A percentile compares a stretch with the other conserved stretches of the same genome.
Conservation (phyloP, 2,329 filamentous ascomycete species). For the Calonectria hongkongensis region DNA sequence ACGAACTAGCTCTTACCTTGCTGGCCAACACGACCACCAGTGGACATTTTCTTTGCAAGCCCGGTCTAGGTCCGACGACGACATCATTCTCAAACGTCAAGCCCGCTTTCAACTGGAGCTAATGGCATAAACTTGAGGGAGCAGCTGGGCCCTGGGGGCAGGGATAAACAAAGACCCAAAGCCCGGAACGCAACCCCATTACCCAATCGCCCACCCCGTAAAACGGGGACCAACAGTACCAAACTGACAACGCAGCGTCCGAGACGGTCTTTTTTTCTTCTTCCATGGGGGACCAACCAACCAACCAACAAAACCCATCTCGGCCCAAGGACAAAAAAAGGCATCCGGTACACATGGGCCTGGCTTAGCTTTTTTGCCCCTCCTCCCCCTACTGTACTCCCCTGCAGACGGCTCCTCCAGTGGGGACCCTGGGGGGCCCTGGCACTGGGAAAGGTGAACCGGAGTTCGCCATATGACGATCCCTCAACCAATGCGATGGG, state of each 20-base stretch:
- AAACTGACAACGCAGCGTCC: conserved; percentile 14
- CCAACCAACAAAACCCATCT: neutral
- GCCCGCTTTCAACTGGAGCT: conserved; percentile 19
- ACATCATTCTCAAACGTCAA: conserved; percentile 15
- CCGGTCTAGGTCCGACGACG: conserved; percentile 9
- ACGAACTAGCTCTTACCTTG: neutral
- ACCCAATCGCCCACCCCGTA: neutral
- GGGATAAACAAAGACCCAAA: conserved; percentile 9
- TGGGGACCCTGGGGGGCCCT: neutral
- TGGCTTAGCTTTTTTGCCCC: neutral
- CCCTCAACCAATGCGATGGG: conserved; percentile 20
- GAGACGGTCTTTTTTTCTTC: neutral
- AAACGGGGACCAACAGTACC: conserved; percentile 4
- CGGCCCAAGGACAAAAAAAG: neutral
- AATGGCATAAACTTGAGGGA: conserved; percentile 8
- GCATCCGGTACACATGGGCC: neutral
- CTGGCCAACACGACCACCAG: neutral
- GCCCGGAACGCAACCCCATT: neutral
- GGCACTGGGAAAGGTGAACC: conserved; percentile 23
- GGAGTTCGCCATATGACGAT: conserved; percentile 21
- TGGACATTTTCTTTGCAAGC: neutral
- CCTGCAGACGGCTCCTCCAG: conserved; percentile 3
- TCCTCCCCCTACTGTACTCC: neutral
- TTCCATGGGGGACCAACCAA: neutral
- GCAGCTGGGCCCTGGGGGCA: neutral